phyloP scores from a whole-genome alignment of 2,329 filamentous ascomycete species.

The Rutstroemia sp. region DNA sequence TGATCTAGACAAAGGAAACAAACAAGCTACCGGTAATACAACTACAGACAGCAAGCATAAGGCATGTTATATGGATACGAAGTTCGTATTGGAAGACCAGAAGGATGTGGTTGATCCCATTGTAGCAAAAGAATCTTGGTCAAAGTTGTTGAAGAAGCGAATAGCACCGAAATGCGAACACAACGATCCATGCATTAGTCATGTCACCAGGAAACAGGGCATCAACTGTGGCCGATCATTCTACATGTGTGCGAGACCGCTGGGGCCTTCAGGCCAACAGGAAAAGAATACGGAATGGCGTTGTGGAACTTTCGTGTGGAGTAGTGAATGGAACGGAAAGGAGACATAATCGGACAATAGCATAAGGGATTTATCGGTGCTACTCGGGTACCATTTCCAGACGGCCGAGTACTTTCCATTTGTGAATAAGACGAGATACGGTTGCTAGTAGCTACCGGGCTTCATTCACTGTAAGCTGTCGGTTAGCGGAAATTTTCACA shows the following conservation, averaged over 20 bases:
- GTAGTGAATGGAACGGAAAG: slow-evolving; percentile 23
- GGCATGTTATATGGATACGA: background rate
- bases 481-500: too few relatives aligned
- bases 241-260: slow-evolving; percentile 59
- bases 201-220: slow-evolving; percentile 83
- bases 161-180: slow-evolving; percentile 78
- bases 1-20: background rate
- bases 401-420: background rate
- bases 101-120: slow-evolving; percentile 56
- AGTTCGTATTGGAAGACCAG: slow-evolving; percentile 15
- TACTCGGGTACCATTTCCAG: background rate
- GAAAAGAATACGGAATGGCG: slow-evolving; percentile 81
- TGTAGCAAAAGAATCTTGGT: slow-evolving; percentile 74
- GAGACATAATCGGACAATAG: background rate
- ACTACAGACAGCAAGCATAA: too few relatives aligned
- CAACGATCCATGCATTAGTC: slow-evolving; percentile 73
- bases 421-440: too few relatives aligned
- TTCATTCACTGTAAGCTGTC: too few relatives aligned
- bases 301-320: slow-evolving; percentile 70
- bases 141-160: slow-evolving; percentile 70
- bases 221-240: slow-evolving; percentile 68
- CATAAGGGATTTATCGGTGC: background rate
- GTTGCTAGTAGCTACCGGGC: too few relatives aligned
- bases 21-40: too few relatives aligned
- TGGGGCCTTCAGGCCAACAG: slow-evolving; percentile 79